Conservation (phyloP, 495 filamentous ascomycete genomes). For the Daldinia bambusicola region DNA sequence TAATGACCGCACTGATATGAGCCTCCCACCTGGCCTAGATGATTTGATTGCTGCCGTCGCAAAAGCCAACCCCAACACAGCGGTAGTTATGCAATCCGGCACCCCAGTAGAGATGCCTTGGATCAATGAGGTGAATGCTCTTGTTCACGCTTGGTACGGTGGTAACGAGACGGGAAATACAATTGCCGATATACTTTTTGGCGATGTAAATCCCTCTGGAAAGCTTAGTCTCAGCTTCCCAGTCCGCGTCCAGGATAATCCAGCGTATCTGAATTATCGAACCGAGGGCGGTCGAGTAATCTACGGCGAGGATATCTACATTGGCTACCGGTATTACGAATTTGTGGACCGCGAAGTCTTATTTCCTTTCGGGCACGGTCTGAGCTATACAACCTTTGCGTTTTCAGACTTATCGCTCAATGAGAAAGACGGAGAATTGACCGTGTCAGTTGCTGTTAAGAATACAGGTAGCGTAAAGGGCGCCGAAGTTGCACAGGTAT, state of each 20-base stretch:
- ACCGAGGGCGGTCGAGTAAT: conserved; percentile 75
- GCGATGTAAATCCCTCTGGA: conserved; percentile 71
- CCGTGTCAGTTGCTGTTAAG: conserved; percentile 55
- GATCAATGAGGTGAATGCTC: conserved; percentile 62
- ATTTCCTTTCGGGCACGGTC: conserved; percentile 79
- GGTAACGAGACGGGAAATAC: conserved; percentile 75
- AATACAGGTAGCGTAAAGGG: conserved; percentile 73
- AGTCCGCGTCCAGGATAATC: conserved; percentile 73
- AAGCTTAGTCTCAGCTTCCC: conserved; percentile 78
- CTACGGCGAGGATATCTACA: conserved; percentile 81
- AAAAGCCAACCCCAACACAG: conserved; percentile 68
- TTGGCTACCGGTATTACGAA: conserved; percentile 83
- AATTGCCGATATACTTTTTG: conserved; percentile 74
- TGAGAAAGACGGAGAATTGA: conserved; percentile 50
- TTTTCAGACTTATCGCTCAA: conserved; percentile 63
- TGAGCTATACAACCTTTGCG: conserved; percentile 76
- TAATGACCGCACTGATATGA: conserved; percentile 73
- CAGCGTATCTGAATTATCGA: conserved; percentile 77
- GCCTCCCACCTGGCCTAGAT: conserved; percentile 68
- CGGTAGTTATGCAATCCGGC: conserved; percentile 76
- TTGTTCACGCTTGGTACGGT: conserved; percentile 73
- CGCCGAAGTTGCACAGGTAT: conserved; percentile 75
- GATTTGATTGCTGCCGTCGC: conserved; percentile 67
- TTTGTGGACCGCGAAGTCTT: conserved; percentile 67
- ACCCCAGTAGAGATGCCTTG: conserved; percentile 80